These are phyloP conservation scores for Tothia fuscella DNA, from an alignment of 2,329 filamentous ascomycete genomes.

Conservation along the genomic window DNA sequence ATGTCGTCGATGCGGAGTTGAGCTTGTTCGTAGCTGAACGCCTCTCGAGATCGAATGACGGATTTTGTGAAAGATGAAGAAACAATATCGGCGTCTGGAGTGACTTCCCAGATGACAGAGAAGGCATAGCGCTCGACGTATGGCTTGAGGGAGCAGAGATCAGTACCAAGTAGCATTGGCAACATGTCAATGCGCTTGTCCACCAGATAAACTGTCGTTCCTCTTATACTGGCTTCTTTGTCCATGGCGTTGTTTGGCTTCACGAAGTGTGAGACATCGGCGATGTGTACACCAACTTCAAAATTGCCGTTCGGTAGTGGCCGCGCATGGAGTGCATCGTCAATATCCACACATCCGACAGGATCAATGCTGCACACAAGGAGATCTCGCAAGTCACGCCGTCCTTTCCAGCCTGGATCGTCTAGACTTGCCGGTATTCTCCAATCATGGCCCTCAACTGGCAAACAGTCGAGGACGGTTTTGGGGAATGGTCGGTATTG, in stretches of 20 bases:
- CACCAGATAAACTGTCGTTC: constrained; percentile 93
- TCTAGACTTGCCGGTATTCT: constrained; percentile 68
- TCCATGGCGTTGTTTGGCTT: constrained; percentile 98
- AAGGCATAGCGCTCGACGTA: constrained; percentile 70
- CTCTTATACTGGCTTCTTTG: constrained; percentile 80
- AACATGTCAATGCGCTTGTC: constrained; percentile 99
- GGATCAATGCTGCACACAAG: constrained; percentile 97
- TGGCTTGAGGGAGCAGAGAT: constrained; percentile 91
- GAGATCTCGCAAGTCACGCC: constrained; percentile 72
- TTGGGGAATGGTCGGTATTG: constrained; percentile 97
- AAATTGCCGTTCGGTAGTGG: constrained; percentile 82
- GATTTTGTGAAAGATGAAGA: constrained; percentile 89
- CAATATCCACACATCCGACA: constrained; percentile 91
- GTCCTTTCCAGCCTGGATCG: constrained; percentile 76
- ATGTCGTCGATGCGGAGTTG: constrained; percentile 86
- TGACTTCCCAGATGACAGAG: constrained; percentile 62
- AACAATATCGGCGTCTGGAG: constrained; percentile 72
- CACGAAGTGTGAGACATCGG: constrained; percentile 98
- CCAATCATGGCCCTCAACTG: constrained; percentile 86
- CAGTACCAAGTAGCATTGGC: constrained; percentile 88
- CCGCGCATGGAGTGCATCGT: constrained; percentile 86
- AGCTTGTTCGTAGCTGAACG: constrained; percentile 95
- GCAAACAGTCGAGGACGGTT: constrained; percentile 85
- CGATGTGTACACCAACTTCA: constrained; percentile 95
- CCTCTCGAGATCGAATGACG: constrained; percentile 90